Percentiles rank a stretch among this genome's conserved stretches.
These are phyloP conservation scores for Cladosporium sp. DNA, from an alignment of 2,329 filamentous ascomycete species.

Conservation along the genomic window DNA sequence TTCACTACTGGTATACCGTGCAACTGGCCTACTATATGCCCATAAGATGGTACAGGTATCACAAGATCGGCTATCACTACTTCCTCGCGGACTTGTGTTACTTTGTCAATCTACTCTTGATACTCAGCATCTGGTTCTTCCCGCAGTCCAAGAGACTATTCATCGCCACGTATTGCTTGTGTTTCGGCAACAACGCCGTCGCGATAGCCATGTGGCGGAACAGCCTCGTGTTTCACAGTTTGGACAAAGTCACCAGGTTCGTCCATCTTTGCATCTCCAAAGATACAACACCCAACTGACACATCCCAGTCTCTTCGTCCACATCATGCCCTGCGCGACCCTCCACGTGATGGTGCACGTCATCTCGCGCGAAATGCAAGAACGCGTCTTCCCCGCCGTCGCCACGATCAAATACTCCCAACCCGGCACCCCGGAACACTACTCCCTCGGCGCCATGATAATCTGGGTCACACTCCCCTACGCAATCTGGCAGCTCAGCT, in stretches of 20 bases:
- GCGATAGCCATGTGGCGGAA: slow-evolving; percentile 99
- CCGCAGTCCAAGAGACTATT: slow-evolving; percentile 87
- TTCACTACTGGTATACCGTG: slow-evolving; percentile 78
- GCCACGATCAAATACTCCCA: slow-evolving; percentile 69
- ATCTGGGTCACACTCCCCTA: slow-evolving; percentile 93
- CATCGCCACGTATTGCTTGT: slow-evolving; percentile 85
- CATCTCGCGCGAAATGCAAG: slow-evolving; percentile 61
- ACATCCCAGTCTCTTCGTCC: slow-evolving; percentile 75
- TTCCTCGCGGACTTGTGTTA: slow-evolving; percentile 97
- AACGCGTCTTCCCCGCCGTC: slow-evolving; percentile 74
- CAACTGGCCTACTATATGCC: slow-evolving; percentile 81
- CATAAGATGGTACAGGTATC: slow-evolving; percentile 87
- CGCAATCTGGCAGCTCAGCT: slow-evolving; percentile 83
- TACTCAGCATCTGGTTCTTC: slow-evolving; percentile 85
- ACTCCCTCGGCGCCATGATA: slow-evolving; percentile 79
- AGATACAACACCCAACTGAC: slow-evolving; percentile 13
- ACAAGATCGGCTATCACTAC: slow-evolving; percentile 89
- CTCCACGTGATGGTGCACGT: slow-evolving; percentile 91
- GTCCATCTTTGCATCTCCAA: not conserved
- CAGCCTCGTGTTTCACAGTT: slow-evolving; percentile 94
- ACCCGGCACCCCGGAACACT: slow-evolving; percentile 68
- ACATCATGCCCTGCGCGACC: slow-evolving; percentile 96
- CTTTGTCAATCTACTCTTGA: slow-evolving; percentile 85
- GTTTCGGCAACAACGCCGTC: slow-evolving; percentile 93
- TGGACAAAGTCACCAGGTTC: slow-evolving; percentile 91